These are phyloP conservation scores for Rhododendron simsii DNA, from an alignment of 148 eudicot species.

Conservation along the genomic window DNA sequence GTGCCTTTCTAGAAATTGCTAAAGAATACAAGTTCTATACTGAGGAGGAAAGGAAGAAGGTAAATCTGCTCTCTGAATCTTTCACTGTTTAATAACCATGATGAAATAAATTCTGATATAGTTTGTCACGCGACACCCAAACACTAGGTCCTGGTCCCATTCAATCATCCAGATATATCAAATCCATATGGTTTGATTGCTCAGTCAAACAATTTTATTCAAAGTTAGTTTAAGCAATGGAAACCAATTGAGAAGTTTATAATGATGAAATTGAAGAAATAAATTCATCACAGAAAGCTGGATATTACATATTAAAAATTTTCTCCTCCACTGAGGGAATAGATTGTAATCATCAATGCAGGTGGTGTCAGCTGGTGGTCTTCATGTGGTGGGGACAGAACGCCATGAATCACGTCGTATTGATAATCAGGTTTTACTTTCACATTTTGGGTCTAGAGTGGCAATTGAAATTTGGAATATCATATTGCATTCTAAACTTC, in stretches of 20 bases:
- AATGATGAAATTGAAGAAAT: neutral
- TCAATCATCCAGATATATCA: neutral
- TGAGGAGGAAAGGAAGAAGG: slow-evolving; percentile 78
- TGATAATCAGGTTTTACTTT: slow-evolving; percentile 79
- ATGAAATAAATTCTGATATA: neutral
- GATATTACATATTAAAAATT: neutral
- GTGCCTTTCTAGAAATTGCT: slow-evolving; percentile 60
- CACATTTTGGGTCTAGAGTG: neutral
- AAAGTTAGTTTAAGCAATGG: neutral
- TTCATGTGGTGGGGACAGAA: slow-evolving; percentile 96
- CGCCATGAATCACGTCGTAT: slow-evolving; percentile 99
- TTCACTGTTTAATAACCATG: neutral
- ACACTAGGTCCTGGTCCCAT: neutral
- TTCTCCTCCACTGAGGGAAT: neutral
- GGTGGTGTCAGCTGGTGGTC: slow-evolving; percentile 96
- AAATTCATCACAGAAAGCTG: neutral
- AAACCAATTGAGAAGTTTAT: neutral
- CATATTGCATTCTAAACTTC: neutral
- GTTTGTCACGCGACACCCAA: neutral
- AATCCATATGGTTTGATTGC: neutral
- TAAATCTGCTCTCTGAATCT: slow-evolving; percentile 11
- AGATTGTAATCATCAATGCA: slow-evolving; percentile 16
- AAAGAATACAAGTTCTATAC: slow-evolving; percentile 79
- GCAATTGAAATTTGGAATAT: neutral
- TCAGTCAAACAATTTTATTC: neutral